Percentiles rank a stretch among this genome's conserved stretches.
phyloP scores from a whole-genome alignment of 2,329 filamentous ascomycete species.

The Colletotrichum melonis region DNA sequence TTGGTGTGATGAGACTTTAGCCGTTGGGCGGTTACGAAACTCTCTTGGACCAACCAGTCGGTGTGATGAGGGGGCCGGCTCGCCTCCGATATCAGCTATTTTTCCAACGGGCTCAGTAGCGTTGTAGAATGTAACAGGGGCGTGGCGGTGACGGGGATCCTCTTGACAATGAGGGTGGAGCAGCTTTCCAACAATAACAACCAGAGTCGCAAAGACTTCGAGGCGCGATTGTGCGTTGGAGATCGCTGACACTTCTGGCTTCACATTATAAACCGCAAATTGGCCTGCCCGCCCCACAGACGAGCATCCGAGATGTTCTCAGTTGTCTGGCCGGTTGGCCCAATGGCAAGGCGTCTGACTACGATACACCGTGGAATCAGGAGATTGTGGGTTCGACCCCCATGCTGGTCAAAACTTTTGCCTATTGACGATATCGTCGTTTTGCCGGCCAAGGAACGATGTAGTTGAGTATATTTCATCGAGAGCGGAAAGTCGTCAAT shows the following conservation, averaged over 20 bases:
- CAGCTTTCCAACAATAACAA: background rate
- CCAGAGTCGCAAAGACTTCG: background rate
- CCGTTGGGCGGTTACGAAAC: background rate
- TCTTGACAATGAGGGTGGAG: background rate
- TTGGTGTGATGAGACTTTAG: background rate
- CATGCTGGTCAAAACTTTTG: slow-evolving; percentile 32
- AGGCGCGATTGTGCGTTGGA: background rate
- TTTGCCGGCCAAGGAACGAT: background rate
- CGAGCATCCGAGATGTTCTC: background rate
- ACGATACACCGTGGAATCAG: slow-evolving; percentile 42
- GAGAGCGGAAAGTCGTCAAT: too few species aligned
- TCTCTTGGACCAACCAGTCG: background rate
- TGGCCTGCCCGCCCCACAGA: background rate
- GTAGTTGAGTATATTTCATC: too few species aligned
- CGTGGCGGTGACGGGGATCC: slow-evolving; percentile 1
- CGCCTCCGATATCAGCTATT: background rate
- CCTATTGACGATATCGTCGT: background rate
- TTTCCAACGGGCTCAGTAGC: background rate
- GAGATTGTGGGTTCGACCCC: slow-evolving; percentile 37
- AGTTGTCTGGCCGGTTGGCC: slow-evolving; percentile 42
- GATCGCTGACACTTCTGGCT: background rate
- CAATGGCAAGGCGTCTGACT: slow-evolving; percentile 57
- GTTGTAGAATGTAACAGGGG: background rate
- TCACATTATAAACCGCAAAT: background rate
- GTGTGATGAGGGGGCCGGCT: background rate